Conservation (phyloP, 257 asterid species). For the Leonotis leonurus region DNA sequence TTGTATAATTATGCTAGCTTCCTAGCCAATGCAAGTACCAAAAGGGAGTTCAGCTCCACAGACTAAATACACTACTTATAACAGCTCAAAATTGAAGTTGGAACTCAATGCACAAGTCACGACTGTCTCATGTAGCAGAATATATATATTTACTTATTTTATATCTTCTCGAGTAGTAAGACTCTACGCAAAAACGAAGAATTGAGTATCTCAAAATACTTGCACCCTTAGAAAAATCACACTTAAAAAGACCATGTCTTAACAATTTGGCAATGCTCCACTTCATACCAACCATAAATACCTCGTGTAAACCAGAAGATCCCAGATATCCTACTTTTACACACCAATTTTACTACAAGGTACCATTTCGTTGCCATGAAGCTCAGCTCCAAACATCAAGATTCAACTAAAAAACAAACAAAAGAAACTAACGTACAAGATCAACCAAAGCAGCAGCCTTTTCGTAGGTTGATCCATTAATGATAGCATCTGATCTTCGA, state of each 20-base stretch:
- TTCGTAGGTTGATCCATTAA: conserved; percentile 68
- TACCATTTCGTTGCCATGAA: neutral
- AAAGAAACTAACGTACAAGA: conserved; percentile 47
- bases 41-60: too few relatives aligned
- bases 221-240: neutral
- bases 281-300: neutral
- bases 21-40: conserved; percentile 4
- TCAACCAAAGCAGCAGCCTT: conserved; percentile 97
- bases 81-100: too few relatives aligned
- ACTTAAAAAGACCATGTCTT: neutral
- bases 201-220: conserved; percentile 2
- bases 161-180: neutral
- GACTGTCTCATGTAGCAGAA: neutral
- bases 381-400: neutral
- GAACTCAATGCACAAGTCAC: neutral
- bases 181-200: too few relatives aligned
- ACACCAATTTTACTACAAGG: too few relatives aligned
- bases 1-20: neutral
- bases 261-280: neutral
- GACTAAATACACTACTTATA: too few relatives aligned
- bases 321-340: too few relatives aligned
- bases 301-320: neutral
- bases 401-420: neutral
- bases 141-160: neutral
- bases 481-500: conserved; percentile 68